phyloP scores from a whole-genome alignment of 495 filamentous ascomycete species.

The Lophiostoma macrostomum region DNA sequence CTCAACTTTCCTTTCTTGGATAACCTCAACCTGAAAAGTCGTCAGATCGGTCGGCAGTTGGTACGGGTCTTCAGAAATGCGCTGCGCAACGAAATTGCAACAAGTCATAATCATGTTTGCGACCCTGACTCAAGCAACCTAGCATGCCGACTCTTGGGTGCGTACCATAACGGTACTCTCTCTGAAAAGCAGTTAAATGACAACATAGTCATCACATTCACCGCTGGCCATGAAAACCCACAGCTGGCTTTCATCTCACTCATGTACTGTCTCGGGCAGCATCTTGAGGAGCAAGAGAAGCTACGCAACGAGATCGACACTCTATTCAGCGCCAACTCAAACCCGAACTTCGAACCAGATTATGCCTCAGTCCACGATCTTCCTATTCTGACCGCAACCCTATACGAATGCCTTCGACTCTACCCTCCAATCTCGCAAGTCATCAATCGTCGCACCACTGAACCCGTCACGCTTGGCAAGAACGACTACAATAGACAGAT shows the following conservation, averaged over 20 bases:
- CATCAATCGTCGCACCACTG: constrained; percentile 37
- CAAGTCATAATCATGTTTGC: not conserved
- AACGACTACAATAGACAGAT: too few species aligned
- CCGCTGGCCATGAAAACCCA: constrained; percentile 45
- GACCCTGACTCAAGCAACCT: not conserved
- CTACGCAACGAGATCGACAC: constrained; percentile 37
- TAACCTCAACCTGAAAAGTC: constrained; percentile 33
- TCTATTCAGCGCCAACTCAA: not conserved
- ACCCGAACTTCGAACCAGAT: not conserved
- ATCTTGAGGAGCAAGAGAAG: constrained; percentile 36
- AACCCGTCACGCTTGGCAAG: constrained; percentile 29
- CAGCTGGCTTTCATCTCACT: constrained; percentile 38
- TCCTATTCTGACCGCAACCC: constrained; percentile 41
- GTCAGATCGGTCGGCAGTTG: constrained; percentile 32
- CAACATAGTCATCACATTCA: constrained; percentile 40
- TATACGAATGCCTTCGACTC: constrained; percentile 44
- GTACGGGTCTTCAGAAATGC: constrained; percentile 31
- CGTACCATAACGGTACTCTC: not conserved
- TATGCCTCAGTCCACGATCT: constrained; percentile 17
- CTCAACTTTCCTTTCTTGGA: constrained; percentile 43
- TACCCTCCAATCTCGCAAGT: constrained; percentile 45
- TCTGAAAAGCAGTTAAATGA: constrained; percentile 41
- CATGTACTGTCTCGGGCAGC: constrained; percentile 40
- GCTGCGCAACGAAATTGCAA: not conserved
- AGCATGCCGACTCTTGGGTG: not conserved